Evolutionary conservation across 768 basidiomycete genomes (phyloP).

Genomic region (Strobilomyces echinocephalus): DNA sequence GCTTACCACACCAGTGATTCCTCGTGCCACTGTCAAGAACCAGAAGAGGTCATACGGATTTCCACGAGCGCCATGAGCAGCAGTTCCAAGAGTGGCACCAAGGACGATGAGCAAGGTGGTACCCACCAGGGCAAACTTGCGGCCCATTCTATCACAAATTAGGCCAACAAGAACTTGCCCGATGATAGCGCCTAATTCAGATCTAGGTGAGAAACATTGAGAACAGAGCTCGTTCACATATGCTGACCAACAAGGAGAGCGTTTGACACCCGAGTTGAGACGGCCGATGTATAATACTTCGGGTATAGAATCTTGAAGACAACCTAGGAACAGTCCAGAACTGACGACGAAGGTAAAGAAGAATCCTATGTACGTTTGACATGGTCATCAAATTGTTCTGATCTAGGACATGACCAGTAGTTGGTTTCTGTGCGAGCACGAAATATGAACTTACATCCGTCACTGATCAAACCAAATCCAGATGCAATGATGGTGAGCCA

Average conservation of each 20-base stretch:
- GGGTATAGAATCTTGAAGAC: constrained; percentile 63
- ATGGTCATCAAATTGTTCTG: constrained; percentile 72
- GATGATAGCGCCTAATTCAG: constrained; percentile 48
- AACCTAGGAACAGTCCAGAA: constrained; percentile 40
- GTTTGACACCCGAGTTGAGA: constrained; percentile 69
- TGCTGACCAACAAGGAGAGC: constrained; percentile 60
- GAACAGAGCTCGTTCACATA: background rate
- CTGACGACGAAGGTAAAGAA: background rate
- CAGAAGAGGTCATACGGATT: constrained; percentile 61
- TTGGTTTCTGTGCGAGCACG: background rate
- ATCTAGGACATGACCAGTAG: constrained; percentile 34
- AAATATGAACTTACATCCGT: constrained; percentile 43
- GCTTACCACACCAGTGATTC: constrained; percentile 61
- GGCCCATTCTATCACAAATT: constrained; percentile 68
- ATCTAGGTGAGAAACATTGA: constrained; percentile 1
- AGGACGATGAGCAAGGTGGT: constrained; percentile 68
- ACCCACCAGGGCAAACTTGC: constrained; percentile 67
- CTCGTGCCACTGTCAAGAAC: constrained; percentile 69
- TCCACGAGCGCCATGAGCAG: constrained; percentile 57
- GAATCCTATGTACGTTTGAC: constrained; percentile 53
- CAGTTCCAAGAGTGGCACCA: constrained; percentile 64
- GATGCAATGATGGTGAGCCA: constrained; percentile 62
- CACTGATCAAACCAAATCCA: constrained; percentile 62
- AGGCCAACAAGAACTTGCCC: constrained; percentile 62
- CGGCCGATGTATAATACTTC: constrained; percentile 50